Percentiles rank a stretch among this genome's conserved stretches.
Evolutionary conservation across 2,329 filamentous ascomycete species (phyloP).

Genomic region (Septoria petroselini): DNA sequence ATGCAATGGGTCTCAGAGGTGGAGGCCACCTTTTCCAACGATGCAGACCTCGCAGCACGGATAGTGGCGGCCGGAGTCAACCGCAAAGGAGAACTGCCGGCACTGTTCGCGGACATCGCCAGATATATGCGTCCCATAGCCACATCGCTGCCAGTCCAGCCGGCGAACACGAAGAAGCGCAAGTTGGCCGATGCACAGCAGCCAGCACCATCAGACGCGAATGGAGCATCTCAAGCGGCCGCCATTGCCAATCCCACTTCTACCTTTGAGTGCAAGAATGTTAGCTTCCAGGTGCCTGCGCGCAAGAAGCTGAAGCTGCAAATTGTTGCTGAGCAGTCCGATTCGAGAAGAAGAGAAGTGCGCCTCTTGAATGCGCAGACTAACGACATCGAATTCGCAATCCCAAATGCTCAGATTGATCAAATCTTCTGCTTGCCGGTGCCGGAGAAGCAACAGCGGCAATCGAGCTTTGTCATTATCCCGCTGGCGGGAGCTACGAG

Average conservation of each 20-base stretch:
- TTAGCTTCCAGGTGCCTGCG: conserved; percentile 61
- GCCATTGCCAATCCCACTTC: conserved; percentile 36
- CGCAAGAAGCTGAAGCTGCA: conserved; percentile 63
- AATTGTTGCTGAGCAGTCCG: conserved; percentile 43
- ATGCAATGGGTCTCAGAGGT: conserved; percentile 18
- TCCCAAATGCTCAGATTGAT: conserved; percentile 53
- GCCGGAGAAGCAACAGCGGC: conserved; percentile 61
- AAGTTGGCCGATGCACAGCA: conserved; percentile 45
- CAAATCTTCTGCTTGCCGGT: conserved; percentile 61
- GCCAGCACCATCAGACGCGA: conserved; percentile 9
- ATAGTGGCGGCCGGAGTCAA: conserved; percentile 21
- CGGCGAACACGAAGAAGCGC: conserved; percentile 45
- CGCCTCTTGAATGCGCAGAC: conserved; percentile 31
- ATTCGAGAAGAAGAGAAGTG: conserved; percentile 29
- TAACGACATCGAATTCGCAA: conserved; percentile 41
- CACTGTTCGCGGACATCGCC: conserved; percentile 51
- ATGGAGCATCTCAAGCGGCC: conserved; percentile 13
- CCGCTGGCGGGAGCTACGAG: conserved; percentile 50
- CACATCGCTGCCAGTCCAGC: conserved; percentile 8
- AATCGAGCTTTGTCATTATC: conserved; percentile 62
- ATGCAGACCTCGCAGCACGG: conserved; percentile 19
- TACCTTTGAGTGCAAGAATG: conserved; percentile 50
- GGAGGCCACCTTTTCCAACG: conserved; percentile 21
- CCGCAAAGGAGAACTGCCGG: conserved; percentile 26
- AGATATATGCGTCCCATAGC: conserved; percentile 39